Evolutionary conservation across 352 stramenopile species (phyloP).

Genomic region (Globisporangium paddicum): DNA sequence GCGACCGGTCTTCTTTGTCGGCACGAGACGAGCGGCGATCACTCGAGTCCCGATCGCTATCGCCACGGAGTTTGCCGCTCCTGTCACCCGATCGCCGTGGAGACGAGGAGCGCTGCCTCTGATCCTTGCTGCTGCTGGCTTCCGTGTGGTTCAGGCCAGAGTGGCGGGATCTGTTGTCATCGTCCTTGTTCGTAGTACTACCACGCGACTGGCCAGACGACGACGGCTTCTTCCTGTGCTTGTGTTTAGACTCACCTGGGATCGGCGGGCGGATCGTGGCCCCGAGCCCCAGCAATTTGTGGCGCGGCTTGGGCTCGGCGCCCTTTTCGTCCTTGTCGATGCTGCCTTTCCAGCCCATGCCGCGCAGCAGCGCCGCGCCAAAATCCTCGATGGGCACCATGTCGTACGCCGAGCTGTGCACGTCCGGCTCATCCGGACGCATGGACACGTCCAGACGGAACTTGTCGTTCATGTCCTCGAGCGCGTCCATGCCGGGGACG

Average conservation of each 20-base stretch:
- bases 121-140: not conserved
- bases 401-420: conserved; percentile 84
- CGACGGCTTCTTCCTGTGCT: conserved; percentile 20
- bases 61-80: conserved; percentile 5
- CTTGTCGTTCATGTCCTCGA: conserved; percentile 76
- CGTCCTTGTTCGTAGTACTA: not conserved
- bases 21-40: conserved; percentile 6
- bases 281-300: conserved; percentile 91
- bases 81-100: conserved; percentile 8
- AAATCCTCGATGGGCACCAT: conserved; percentile 93
- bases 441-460: conserved; percentile 79
- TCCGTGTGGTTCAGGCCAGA: conserved; percentile 11
- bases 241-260: conserved; percentile 41
- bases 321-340: conserved; percentile 41
- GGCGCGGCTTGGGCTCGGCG: conserved; percentile 63
- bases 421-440: conserved; percentile 75
- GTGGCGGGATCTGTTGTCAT: not conserved
- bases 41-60: conserved; percentile 11
- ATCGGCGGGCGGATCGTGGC: conserved; percentile 73
- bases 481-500: conserved; percentile 55
- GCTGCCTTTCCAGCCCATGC: conserved; percentile 96
- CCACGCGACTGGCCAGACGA: not conserved
- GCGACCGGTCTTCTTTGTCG: not conserved
- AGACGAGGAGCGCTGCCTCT: conserved; percentile 11
- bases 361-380: conserved; percentile 92